These are phyloP conservation scores for Cyathus striatus DNA, from an alignment of 768 basidiomycete species.

Conservation along the genomic window DNA sequence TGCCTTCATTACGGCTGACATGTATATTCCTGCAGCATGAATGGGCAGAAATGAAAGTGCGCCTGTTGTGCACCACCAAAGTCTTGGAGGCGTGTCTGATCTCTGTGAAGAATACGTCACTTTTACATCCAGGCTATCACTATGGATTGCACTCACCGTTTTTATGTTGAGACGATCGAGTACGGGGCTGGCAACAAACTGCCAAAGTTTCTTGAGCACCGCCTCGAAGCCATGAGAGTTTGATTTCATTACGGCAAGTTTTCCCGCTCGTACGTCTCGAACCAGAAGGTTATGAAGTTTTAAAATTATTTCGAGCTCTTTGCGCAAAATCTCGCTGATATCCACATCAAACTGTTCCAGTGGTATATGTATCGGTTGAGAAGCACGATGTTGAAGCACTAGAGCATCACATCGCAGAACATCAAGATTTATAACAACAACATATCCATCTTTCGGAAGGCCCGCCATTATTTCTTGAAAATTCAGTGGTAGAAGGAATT, in stretches of 20 bases:
- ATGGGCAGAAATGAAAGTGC: slow-evolving; percentile 9
- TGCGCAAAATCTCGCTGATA: neutral
- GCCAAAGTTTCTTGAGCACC: slow-evolving; percentile 2
- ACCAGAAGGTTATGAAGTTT: neutral
- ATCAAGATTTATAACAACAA: slow-evolving; percentile 10
- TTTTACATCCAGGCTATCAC: neutral
- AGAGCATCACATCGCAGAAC: neutral
- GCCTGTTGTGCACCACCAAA: slow-evolving; percentile 14
- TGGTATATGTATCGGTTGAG: neutral
- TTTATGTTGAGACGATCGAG: slow-evolving; percentile 2
- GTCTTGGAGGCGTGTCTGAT: slow-evolving; percentile 2
- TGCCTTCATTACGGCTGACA: slow-evolving; percentile 5
- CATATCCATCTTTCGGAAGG: slow-evolving; percentile 8
- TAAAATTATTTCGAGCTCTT: neutral
- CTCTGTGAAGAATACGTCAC: too few relatives aligned
- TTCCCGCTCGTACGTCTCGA: neutral
- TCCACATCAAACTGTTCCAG: neutral
- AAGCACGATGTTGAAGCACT: neutral
- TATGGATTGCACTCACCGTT: neutral
- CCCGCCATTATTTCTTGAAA: slow-evolving; percentile 3
- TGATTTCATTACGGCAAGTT: neutral
- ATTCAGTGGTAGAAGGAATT: slow-evolving; percentile 12
- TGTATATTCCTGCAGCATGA: slow-evolving; percentile 11
- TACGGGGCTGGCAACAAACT: slow-evolving; percentile 2
- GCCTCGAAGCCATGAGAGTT: neutral